Conservation (phyloP, 2,329 filamentous ascomycete genomes). For the Pseudopyrenochaeta lycopersici region DNA sequence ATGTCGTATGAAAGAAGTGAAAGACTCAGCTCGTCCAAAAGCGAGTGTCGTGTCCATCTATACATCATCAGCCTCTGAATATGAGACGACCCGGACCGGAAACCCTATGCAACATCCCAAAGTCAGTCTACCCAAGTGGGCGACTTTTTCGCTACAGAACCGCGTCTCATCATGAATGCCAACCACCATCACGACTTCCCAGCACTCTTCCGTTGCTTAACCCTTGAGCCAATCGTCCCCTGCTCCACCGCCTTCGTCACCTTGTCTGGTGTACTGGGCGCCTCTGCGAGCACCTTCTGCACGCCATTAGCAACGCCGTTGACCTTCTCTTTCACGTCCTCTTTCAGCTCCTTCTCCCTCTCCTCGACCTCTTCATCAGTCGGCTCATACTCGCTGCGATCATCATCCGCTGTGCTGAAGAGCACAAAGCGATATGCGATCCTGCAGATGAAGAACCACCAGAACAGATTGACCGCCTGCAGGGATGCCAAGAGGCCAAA, state of each 20-base stretch:
- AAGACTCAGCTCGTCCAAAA: neutral
- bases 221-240: constrained; percentile 25
- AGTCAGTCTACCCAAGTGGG: neutral
- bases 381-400: constrained; percentile 72
- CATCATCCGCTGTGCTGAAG: constrained; percentile 70
- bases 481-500: constrained; percentile 70
- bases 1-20: neutral
- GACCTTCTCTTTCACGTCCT: constrained; percentile 7
- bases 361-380: constrained; percentile 57
- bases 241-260: constrained; percentile 9
- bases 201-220: constrained; percentile 27
- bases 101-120: neutral
- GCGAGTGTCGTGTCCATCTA: neutral
- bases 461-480: constrained; percentile 81
- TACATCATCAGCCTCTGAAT: neutral
- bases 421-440: constrained; percentile 77
- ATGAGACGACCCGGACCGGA: neutral
- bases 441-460: constrained; percentile 79
- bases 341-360: constrained; percentile 20
- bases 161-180: neutral
- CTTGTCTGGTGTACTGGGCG: constrained; percentile 24
- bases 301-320: constrained; percentile 24
- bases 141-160: neutral
- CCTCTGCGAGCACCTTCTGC: constrained; percentile 38
- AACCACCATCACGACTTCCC: constrained; percentile 2